Percentiles rank a stretch among this genome's conserved stretches.
These are phyloP conservation scores for Epichloe hybrida DNA, from an alignment of 2,329 filamentous ascomycete genomes.

Conservation along the genomic window DNA sequence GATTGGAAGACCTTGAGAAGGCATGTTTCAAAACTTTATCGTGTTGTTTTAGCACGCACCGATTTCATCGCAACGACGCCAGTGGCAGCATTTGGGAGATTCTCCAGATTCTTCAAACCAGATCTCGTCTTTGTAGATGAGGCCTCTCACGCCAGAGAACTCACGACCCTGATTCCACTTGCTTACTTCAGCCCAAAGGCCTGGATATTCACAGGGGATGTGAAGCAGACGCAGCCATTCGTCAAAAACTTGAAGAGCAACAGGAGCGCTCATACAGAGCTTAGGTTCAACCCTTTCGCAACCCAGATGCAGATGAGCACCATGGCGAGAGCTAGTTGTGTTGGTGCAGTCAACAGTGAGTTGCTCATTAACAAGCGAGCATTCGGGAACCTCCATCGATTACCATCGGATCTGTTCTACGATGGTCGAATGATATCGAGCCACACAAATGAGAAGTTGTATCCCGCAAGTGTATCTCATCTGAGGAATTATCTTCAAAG, in stretches of 20 bases:
- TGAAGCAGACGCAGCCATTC: conserved; percentile 30
- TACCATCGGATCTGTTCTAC: conserved; percentile 31
- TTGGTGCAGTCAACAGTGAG: conserved; percentile 18
- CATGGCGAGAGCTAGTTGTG: conserved; percentile 24
- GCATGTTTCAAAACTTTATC: conserved; percentile 24
- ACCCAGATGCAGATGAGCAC: conserved; percentile 21
- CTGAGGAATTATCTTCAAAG: conserved; percentile 18
- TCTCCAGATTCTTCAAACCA: conserved; percentile 50
- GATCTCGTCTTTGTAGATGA: conserved; percentile 82
- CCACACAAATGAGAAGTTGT: conserved; percentile 10
- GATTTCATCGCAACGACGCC: conserved; percentile 35
- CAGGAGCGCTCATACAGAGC: conserved; percentile 7
- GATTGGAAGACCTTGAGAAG: conserved; percentile 18
- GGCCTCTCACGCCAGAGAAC: conserved; percentile 31
- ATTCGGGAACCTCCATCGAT: conserved; percentile 23
- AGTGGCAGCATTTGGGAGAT: conserved; percentile 25
- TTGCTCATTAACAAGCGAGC: conserved; percentile 25
- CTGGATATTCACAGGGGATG: conserved; percentile 33
- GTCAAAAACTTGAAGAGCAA: conserved; percentile 17
- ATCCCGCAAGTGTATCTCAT: conserved; percentile 15
- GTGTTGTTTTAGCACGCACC: conserved; percentile 21
- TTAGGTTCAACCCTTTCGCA: conserved; percentile 18
- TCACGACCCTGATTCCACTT: conserved; percentile 31
- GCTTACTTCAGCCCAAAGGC: conserved; percentile 27
- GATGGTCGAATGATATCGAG: conserved; percentile 23